Evolutionary conservation across 495 filamentous ascomycete genomes (phyloP), one percentile per base, ranked within the genome.

Genomic region (Mytilinidion resinicola): DNA sequence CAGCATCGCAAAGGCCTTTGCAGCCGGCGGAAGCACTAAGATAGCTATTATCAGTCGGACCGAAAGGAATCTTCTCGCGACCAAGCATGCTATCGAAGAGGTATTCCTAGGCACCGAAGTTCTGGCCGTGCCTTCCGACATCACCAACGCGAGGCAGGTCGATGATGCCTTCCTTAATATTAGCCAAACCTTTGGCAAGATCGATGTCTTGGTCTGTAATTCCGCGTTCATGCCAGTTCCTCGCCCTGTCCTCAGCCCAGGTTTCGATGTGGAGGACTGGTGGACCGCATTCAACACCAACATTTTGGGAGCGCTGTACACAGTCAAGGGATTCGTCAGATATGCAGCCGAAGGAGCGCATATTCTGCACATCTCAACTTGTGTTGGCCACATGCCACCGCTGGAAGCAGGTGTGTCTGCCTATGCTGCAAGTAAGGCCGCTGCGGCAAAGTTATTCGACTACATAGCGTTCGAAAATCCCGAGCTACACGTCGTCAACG

Each of bases 401-500:
- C 17, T 52, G 46, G 25, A 30, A 6, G 49, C 42, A 1, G 48
- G 55, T 19, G 14, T 53, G 3, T 53, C 60, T 37, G 71, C 68
- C 20, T 78, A 79, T 55, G 50, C 60, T 33, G 61, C 65, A 19
- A 70, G 70, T 49, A 79, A 79, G 57, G 48, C 73, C 36, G 74
- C 73, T 1, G 59, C 59, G 14, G 65, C 67, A 0, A 77, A 74
- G 68, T 51, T 76, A 6, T 56, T 77, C 39, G 69, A 78, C 60
- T 62, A 65, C 34, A 62, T 76, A n/a, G 68, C 69, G 9, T 60
- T 59, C 15, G 77, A 80, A 60, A 76, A 76, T 35, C 69, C 69
- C n/a, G 53, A 70, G 7, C 14, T 78, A 17, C 62, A 71, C 41
- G 66, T 75, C 4, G 48, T 72, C 36, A 73, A 69, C 54, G 65